A percentile compares a stretch with the other conserved stretches of the same genome.
These are phyloP conservation scores for Chlorella sp. DNA, from an alignment of 139 green algal genomes.

Conservation along the genomic window DNA sequence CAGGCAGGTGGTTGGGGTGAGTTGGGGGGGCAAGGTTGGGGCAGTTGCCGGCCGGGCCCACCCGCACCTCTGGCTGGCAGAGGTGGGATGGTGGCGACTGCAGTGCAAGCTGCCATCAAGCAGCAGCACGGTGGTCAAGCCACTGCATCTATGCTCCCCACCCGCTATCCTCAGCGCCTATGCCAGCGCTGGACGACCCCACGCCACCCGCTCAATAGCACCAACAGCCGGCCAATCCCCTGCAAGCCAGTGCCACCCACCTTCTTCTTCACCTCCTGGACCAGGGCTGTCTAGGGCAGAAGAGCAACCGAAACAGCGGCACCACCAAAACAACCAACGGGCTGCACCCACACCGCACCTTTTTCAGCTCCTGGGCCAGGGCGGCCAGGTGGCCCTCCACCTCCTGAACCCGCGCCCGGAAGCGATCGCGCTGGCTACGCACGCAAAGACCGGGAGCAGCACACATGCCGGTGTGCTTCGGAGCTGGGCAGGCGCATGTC, in stretches of 20 bases:
- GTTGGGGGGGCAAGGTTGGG: not conserved
- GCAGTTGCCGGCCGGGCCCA: too few relatives aligned
- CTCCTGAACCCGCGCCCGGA: slow-evolving; percentile 68
- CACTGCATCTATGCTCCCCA: too few relatives aligned
- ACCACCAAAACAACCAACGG: slow-evolving; percentile 52
- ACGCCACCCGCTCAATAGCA: too few relatives aligned
- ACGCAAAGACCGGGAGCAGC: too few relatives aligned
- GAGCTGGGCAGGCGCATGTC: too few relatives aligned
- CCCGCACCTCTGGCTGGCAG: too few relatives aligned
- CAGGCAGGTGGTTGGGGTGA: not conserved
- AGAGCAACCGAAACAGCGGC: too few relatives aligned
- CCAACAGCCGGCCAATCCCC: slow-evolving; percentile 41
- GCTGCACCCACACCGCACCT: not conserved
- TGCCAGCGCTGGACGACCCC: too few relatives aligned
- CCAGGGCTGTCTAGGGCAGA: not conserved
- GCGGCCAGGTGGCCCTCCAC: slow-evolving; percentile 72
- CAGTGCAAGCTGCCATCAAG: too few relatives aligned
- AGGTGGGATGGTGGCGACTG: too few relatives aligned
- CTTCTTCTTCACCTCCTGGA: slow-evolving; percentile 36
- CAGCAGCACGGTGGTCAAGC: not conserved
- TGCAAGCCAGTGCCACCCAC: not conserved
- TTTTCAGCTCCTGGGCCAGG: slow-evolving; percentile 36
- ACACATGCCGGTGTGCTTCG: too few relatives aligned
- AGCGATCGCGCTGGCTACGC: slow-evolving; percentile 82
- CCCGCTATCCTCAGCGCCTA: too few relatives aligned